These are phyloP conservation scores for Polytrichum formosum DNA, from an alignment of 225 moss, liverwort and hornwort genomes.

Conservation along the genomic window DNA sequence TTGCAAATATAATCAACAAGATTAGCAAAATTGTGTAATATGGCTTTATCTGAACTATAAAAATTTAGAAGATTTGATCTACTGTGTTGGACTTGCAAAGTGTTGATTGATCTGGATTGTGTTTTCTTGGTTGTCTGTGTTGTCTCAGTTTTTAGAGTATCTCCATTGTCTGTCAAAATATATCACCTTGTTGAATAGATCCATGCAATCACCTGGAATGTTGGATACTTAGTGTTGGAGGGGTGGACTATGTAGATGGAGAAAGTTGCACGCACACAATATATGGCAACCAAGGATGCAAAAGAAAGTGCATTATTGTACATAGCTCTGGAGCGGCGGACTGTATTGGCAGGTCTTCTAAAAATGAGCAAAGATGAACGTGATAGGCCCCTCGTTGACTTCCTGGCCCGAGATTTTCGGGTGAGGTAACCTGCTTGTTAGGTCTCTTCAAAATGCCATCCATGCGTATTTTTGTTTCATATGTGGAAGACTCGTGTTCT, in stretches of 20 bases:
- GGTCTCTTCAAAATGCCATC: conserved; percentile 7
- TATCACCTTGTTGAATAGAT: too few relatives aligned
- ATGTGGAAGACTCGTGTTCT: too few relatives aligned
- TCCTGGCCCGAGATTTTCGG: conserved; percentile 83
- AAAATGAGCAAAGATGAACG: conserved; percentile 88
- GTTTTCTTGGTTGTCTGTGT: too few relatives aligned
- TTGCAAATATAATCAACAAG: neutral
- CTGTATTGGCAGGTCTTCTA: conserved; percentile 79
- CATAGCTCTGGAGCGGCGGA: conserved; percentile 82
- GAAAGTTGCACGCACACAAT: conserved; percentile 88
- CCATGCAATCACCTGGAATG: too few relatives aligned
- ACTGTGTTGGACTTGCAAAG: too few relatives aligned
- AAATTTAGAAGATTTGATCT: too few relatives aligned
- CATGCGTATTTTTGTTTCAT: conserved; percentile 1
- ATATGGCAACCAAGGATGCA: conserved; percentile 84
- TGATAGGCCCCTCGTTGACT: conserved; percentile 84
- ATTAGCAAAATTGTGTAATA: neutral
- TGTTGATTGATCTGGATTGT: too few relatives aligned
- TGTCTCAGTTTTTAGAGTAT: too few relatives aligned
- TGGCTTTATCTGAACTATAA: too few relatives aligned
- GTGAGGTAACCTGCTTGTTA: conserved; percentile 30
- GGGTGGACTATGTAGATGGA: conserved; percentile 60
- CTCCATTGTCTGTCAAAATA: too few relatives aligned
- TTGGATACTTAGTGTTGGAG: conserved; percentile 12
- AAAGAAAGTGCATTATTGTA: conserved; percentile 94